phyloP scores from a whole-genome alignment of 176 grass and related monocot genomes.

The Dactylis glomerata region DNA sequence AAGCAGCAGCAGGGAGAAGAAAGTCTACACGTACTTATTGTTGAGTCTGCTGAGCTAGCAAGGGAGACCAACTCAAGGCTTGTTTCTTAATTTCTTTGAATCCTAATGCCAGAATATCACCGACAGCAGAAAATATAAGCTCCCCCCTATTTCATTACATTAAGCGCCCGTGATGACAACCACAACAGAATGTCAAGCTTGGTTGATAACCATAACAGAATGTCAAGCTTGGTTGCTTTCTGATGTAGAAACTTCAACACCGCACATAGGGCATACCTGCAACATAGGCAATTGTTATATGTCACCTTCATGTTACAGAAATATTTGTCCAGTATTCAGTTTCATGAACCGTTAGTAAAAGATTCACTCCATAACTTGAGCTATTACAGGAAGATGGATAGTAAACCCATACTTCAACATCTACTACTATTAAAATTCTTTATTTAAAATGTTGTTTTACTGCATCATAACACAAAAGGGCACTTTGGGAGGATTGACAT shows the following conservation, averaged over 20 bases:
- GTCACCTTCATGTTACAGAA: no score
- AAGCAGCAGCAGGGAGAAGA: no score
- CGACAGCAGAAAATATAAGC: not conserved
- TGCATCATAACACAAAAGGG: not conserved
- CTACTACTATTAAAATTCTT: not conserved
- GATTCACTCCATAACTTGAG: not conserved
- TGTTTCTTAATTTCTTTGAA: not conserved
- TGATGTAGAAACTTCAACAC: no score
- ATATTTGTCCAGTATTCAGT: not conserved
- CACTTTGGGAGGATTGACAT: not conserved
- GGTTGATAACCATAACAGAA: no score
- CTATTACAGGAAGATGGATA: no score
- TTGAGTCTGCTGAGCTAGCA: no score
- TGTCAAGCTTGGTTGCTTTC: conserved; percentile 29
- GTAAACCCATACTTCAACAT: not conserved
- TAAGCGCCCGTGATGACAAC: not conserved
- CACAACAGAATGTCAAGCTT: no score
- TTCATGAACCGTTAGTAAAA: not conserved
- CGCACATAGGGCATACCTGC: no score
- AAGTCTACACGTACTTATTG: no score
- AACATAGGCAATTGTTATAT: no score
- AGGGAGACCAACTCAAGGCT: no score
- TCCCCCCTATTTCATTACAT: not conserved
- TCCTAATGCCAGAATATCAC: conserved; percentile 2
- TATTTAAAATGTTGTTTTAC: not conserved